Evolutionary conservation across 257 asterid genomes (phyloP).

Genomic region (Echium plantagineum): DNA sequence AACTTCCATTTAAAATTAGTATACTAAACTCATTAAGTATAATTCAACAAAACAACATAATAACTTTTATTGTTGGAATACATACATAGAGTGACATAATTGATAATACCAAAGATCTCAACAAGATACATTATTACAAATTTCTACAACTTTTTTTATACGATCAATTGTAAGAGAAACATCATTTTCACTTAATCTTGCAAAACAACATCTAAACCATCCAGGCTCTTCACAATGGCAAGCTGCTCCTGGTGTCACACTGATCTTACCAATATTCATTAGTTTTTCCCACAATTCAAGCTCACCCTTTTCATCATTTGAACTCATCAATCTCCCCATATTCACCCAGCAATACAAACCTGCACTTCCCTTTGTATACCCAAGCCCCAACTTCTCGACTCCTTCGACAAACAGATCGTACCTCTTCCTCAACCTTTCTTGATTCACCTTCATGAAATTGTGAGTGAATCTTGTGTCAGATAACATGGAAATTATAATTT

Average conservation of each 20-base stretch:
- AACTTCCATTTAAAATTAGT: no score
- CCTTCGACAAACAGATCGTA: conserved; percentile 50
- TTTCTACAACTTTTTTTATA: conserved; percentile 52
- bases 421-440: conserved; percentile 40
- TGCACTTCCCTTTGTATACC: conserved; percentile 59
- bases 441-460: conserved; percentile 46
- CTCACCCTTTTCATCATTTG: conserved; percentile 82
- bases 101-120: no score
- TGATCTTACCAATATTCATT: conserved; percentile 53
- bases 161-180: conserved; percentile 57
- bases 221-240: conserved; percentile 95
- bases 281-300: conserved; percentile 85
- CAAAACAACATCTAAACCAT: conserved; percentile 90
- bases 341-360: conserved; percentile 88
- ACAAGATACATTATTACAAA: conserved; percentile 28
- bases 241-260: conserved; percentile 83
- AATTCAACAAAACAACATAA: no score
- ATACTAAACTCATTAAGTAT: no score
- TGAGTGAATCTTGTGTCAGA: conserved; percentile 54
- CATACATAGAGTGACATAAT: no score
- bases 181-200: conserved; percentile 47
- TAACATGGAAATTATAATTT: conserved; percentile 61
- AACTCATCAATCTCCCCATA: conserved; percentile 72
- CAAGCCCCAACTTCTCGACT: conserved; percentile 49
- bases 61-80: no score